These are phyloP conservation scores for Saccharomycopsis hybrid DNA, from an alignment of 1,139 yeast genomes.

Conservation along the genomic window DNA sequence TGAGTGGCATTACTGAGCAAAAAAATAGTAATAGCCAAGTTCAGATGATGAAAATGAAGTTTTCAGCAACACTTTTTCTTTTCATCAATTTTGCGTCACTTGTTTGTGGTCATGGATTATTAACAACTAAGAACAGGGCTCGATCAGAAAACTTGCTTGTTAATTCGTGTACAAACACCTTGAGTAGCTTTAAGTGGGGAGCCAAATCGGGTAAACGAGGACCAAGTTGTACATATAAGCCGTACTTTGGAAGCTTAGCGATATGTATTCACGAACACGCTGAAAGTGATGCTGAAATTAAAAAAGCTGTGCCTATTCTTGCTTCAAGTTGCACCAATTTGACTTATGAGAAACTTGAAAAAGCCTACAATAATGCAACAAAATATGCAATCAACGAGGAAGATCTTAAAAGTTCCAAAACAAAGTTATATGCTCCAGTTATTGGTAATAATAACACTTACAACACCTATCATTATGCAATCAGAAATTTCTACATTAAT, in stretches of 20 bases:
- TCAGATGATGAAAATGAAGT: too few species aligned
- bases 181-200: too few species aligned
- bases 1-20: too few species aligned
- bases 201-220: too few species aligned
- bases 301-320: neutral
- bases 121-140: too few species aligned
- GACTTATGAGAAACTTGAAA: constrained; percentile 28
- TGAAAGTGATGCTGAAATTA: neutral
- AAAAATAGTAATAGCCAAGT: too few species aligned
- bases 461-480: constrained; percentile 31
- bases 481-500: constrained; percentile 31
- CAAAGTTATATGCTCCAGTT: constrained; percentile 25
- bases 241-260: constrained; percentile 14
- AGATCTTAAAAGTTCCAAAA: constrained; percentile 26
- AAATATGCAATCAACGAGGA: constrained; percentile 26
- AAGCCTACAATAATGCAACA: constrained; percentile 34
- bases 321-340: constrained; percentile 20
- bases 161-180: too few species aligned
- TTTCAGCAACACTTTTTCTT: too few species aligned
- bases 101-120: too few species aligned
- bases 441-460: constrained; percentile 21
- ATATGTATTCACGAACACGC: constrained; percentile 12
- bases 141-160: too few species aligned
- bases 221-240: constrained; percentile 5
- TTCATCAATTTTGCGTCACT: too few species aligned